These are phyloP conservation scores for Penicillium digitatum DNA, from an alignment of 2,329 filamentous ascomycete genomes.

Conservation along the genomic window DNA sequence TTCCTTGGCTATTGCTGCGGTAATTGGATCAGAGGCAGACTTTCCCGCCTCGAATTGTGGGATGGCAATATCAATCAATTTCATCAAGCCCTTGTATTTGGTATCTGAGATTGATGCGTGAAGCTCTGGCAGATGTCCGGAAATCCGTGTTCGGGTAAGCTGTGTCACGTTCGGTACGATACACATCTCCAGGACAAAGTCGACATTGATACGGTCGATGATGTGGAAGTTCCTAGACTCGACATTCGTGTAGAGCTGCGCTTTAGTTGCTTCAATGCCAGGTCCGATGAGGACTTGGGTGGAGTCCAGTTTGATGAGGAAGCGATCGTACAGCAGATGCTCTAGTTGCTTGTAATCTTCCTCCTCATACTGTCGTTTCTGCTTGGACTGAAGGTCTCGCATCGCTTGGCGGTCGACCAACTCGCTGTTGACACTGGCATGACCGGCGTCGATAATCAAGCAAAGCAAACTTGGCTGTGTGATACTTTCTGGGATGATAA, in stretches of 20 bases:
- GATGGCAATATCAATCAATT: constrained; percentile 88
- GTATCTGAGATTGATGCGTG: constrained; percentile 89
- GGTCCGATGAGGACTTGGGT: constrained; percentile 95
- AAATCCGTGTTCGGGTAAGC: constrained; percentile 84
- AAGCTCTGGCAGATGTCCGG: constrained; percentile 84
- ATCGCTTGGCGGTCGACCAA: constrained; percentile 88
- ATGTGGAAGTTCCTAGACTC: constrained; percentile 74
- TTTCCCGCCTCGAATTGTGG: constrained; percentile 66
- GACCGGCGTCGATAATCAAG: constrained; percentile 91
- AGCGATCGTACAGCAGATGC: constrained; percentile 96
- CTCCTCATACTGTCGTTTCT: constrained; percentile 79
- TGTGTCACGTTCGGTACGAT: constrained; percentile 96
- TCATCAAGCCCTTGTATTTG: constrained; percentile 98
- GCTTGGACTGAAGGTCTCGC: constrained; percentile 84
- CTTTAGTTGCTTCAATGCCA: constrained; percentile 83
- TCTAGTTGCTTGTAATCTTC: constrained; percentile 85
- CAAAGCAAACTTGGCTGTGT: constrained; percentile 76
- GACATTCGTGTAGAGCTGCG: constrained; percentile 67
- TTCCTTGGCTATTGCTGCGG: constrained; percentile 33
- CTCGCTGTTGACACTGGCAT: constrained; percentile 90
- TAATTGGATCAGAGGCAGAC: constrained; percentile 31
- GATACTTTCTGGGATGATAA: constrained; percentile 94
- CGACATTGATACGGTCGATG: constrained; percentile 94
- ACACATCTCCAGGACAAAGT: constrained; percentile 92
- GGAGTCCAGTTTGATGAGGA: constrained; percentile 84